Base-by-base conservation (phyloP, 805 yeast genomes). In the Metschnikowia hibisci region DNA sequence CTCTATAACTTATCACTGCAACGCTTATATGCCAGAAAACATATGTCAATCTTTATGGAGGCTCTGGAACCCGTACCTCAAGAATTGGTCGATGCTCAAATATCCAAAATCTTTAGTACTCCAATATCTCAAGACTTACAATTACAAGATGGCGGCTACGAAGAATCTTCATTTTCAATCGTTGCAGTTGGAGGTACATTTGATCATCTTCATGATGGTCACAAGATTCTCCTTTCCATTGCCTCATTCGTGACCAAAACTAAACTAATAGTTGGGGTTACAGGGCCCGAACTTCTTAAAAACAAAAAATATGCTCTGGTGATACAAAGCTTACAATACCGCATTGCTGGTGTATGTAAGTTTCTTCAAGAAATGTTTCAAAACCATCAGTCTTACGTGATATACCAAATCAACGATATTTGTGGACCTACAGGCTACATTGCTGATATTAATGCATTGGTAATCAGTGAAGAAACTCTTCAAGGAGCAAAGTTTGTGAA, bases 171-270 rank as follows among this genome's bases (percentile, higher is more conserved):
- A 3, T 28, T 34, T 25, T 14, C 29, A 8, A 37, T 42, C 6
- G 58, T 53, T 7, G 91, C 96, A 0, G 81, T 91, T 1, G 99
- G 99, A 0, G 99, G 99, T 0, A 93, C 99, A 0, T 93, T 93
- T 66, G 99, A 93, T 58, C 98, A 93, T 64, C 58, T 93, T 29
- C 99, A 93, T 55, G 95, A 85, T 57, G 99, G 98, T 0, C 99
- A 93, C 64, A 87, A 86, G 61, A 83, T 93, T 23, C 68, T 93
- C 22, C 69, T 93, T 8, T 81, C 93, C 0, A 70, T 86, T 46
- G 73, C 95, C 0, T 78, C 81, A 0, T 88, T 81, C 55, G 50
- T 87, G 6, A 71, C 95, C 0, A 54, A 63, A 2, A 52, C 61
- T 2, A 65, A 62, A 16, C 66, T 93, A 11, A 84, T 91, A 38